phyloP scores from a whole-genome alignment of 148 eudicot genomes.

The Dianthus caryophyllus region DNA sequence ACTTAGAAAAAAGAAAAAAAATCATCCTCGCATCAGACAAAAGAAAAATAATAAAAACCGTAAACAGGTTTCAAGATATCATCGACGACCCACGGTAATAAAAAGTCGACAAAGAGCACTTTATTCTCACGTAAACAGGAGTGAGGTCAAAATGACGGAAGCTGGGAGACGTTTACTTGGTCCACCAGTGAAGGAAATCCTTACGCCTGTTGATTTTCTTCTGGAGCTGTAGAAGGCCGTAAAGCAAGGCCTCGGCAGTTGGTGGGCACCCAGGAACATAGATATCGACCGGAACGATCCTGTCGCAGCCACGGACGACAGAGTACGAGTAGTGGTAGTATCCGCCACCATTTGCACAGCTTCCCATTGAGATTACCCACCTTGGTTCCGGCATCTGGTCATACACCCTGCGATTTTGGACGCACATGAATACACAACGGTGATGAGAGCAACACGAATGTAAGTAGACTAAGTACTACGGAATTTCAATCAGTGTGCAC shows the following conservation, averaged over 20 bases:
- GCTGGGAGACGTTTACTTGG: conserved; percentile 39
- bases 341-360: conserved; percentile 99
- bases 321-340: conserved; percentile 96
- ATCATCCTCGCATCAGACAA: conserved; percentile 9
- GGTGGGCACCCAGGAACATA: conserved; percentile 97
- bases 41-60: conserved; percentile 17
- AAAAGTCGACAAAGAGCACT: conserved; percentile 8
- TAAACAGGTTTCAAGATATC: conserved; percentile 14
- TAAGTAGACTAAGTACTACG: not conserved
- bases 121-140: conserved; percentile 17
- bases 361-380: conserved; percentile 99
- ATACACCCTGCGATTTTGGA: conserved; percentile 60
- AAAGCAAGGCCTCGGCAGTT: conserved; percentile 83
- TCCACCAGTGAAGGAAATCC: conserved; percentile 96
- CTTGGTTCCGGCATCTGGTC: conserved; percentile 99
- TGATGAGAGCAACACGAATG: not conserved
- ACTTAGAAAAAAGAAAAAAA: not conserved
- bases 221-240: conserved; percentile 88
- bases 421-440: not conserved
- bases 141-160: not conserved
- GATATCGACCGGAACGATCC: conserved; percentile 89
- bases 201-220: conserved; percentile 96
- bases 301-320: conserved; percentile 89
- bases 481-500: not conserved
- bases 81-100: conserved; percentile 9